Conservation (phyloP, 1,139 yeast species). For the Yamadazyma trypodendri region DNA sequence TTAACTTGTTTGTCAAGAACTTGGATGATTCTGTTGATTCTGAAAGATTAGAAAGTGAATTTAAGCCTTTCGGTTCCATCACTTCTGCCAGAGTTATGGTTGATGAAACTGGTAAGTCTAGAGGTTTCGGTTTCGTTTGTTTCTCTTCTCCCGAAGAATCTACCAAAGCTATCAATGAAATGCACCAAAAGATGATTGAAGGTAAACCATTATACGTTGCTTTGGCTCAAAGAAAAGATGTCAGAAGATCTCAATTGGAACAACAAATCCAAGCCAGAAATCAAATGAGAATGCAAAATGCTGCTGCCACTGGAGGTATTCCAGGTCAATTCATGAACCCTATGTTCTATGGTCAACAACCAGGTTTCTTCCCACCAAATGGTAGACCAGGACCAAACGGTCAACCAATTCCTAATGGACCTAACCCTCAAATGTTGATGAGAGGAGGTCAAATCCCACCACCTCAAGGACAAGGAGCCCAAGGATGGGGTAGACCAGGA, state of each 20-base stretch:
- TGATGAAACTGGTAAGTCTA: conserved; percentile 91
- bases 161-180: conserved; percentile 95
- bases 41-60: conserved; percentile 88
- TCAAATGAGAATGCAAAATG: conserved; percentile 98
- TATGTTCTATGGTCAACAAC: conserved; percentile 90
- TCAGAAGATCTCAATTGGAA: conserved; percentile 94
- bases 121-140: conserved; percentile 98
- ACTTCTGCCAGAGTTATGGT: conserved; percentile 97
- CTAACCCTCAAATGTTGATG: conserved; percentile 89
- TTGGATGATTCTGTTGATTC: conserved; percentile 92
- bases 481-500: conserved; percentile 44
- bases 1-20: conserved; percentile 94
- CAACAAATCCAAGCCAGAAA: conserved; percentile 98
- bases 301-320: conserved; percentile 81
- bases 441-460: conserved; percentile 67
- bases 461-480: conserved; percentile 65
- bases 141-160: conserved; percentile 99
- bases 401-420: conserved; percentile 39
- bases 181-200: conserved; percentile 95
- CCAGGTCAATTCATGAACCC: conserved; percentile 97
- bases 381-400: conserved; percentile 55
- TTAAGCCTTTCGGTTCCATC: conserved; percentile 89
- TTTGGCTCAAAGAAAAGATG: conserved; percentile 98
- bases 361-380: conserved; percentile 76
- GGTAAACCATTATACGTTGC: conserved; percentile 99